Evolutionary conservation across 2,329 filamentous ascomycete genomes (phyloP).

Genomic region (Chrysosphaeria jannelii): DNA sequence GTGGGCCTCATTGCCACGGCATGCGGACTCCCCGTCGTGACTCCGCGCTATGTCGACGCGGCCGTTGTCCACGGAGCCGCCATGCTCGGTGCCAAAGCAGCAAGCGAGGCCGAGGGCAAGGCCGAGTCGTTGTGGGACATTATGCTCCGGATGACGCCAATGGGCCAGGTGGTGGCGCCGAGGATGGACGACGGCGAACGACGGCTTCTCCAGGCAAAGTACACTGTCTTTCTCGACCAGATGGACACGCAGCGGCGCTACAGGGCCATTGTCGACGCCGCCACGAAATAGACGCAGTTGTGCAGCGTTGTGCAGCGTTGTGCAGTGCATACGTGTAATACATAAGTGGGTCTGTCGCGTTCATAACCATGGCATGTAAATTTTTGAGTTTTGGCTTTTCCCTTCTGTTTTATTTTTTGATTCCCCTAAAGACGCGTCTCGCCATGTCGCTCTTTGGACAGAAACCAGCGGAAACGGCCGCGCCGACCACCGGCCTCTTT

Average conservation of each 20-base stretch:
- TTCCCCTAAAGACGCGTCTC: too few species aligned
- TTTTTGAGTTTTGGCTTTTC: too few species aligned
- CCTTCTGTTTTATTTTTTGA: too few species aligned
- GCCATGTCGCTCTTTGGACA: too few species aligned
- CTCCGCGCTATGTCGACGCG: slow-evolving; percentile 78
- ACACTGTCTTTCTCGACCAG: slow-evolving; percentile 84
- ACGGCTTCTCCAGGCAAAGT: slow-evolving; percentile 61
- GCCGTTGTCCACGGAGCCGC: slow-evolving; percentile 94
- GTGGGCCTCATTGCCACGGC: slow-evolving; percentile 78
- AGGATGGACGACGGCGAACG: slow-evolving; percentile 42
- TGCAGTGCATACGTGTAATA: too few species aligned
- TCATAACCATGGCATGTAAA: too few species aligned
- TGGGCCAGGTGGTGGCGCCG: slow-evolving; percentile 56
- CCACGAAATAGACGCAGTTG: too few species aligned
- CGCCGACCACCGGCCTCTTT: too few species aligned
- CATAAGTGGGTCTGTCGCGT: too few species aligned
- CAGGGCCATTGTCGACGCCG: slow-evolving; percentile 44
- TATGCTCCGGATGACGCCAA: slow-evolving; percentile 94
- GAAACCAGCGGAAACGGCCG: too few species aligned
- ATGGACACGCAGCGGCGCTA: slow-evolving; percentile 64
- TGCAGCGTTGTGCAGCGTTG: too few species aligned
- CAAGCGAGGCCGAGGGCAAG: slow-evolving; percentile 47
- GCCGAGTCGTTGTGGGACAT: slow-evolving; percentile 82
- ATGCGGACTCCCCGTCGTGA: slow-evolving; percentile 75
- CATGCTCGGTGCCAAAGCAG: slow-evolving; percentile 95